These are phyloP conservation scores for Alnus rubra DNA, from an alignment of 306 rosid species.

Conservation along the genomic window DNA sequence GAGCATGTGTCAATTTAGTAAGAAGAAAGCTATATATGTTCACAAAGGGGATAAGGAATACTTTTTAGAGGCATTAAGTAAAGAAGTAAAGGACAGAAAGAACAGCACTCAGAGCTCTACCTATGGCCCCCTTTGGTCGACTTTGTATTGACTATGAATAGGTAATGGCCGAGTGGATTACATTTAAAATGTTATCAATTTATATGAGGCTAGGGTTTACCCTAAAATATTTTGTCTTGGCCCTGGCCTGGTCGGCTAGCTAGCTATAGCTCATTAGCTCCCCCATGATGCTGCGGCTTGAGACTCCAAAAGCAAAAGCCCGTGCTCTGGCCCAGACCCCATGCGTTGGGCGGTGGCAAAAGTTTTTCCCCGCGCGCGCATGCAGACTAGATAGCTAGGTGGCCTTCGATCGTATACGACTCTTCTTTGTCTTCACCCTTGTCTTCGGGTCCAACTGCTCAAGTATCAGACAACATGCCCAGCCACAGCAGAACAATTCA, in stretches of 20 bases:
- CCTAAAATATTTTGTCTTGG: not conserved
- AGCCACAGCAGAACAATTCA: slow-evolving; percentile 19
- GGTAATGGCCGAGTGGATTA: not conserved
- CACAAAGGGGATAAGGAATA: no score
- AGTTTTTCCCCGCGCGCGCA: not conserved
- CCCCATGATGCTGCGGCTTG: not conserved
- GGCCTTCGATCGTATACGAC: slow-evolving; percentile 39
- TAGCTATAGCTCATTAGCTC: not conserved
- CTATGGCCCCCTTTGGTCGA: not conserved
- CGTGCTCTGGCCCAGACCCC: not conserved
- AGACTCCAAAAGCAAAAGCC: slow-evolving; percentile 18
- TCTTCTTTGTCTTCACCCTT: slow-evolving; percentile 33
- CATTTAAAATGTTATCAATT: slow-evolving; percentile 12
- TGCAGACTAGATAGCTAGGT: not conserved
- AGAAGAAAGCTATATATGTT: no score
- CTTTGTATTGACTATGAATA: not conserved
- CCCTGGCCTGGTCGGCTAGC: not conserved
- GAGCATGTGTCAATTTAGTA: no score
- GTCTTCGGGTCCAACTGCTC: slow-evolving; percentile 6
- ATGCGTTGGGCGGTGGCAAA: slow-evolving; percentile 41
- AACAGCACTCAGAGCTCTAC: not conserved
- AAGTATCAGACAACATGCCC: not conserved
- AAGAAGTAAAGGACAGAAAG: not conserved
- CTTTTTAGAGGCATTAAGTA: not conserved
- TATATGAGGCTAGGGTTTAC: not conserved